Evolutionary conservation across 192 early-diverging fungal genomes (phyloP).

Genomic region (Entomortierella beljakovae): DNA sequence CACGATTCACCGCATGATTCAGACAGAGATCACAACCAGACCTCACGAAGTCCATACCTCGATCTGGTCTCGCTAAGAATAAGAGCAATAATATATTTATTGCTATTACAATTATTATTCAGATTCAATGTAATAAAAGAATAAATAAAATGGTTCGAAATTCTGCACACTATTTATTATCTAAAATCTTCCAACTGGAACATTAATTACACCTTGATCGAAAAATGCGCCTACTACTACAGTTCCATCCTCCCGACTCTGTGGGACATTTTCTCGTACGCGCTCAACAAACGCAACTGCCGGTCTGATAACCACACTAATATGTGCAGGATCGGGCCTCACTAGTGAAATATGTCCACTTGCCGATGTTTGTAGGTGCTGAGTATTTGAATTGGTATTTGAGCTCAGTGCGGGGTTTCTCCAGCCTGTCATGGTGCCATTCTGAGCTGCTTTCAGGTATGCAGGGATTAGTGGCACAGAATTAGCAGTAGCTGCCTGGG

Average conservation of each 20-base stretch:
- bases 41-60: conserved; percentile 35
- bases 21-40: conserved; percentile 69
- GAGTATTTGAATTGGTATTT: conserved; percentile 4
- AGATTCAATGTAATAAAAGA: background rate
- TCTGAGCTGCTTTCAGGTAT: conserved; percentile 42
- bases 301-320: conserved; percentile 50
- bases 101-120: background rate
- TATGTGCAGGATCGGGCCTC: conserved; percentile 41
- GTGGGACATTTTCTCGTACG: conserved; percentile 35
- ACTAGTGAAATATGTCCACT: conserved; percentile 49
- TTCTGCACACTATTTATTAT: background rate
- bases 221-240: conserved; percentile 54
- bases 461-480: conserved; percentile 47
- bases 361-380: conserved; percentile 37
- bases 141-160: background rate
- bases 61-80: conserved; percentile 34
- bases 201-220: conserved; percentile 52
- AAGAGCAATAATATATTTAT: background rate
- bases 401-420: conserved; percentile 15
- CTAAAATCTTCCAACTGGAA: conserved; percentile 50
- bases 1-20: conserved; percentile 88
- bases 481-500: conserved; percentile 29
- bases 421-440: conserved; percentile 26
- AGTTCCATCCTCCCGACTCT: conserved; percentile 50
- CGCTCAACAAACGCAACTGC: conserved; percentile 51